Conservation (phyloP, 257 asterid genomes). For the Voacanga thouarsii region DNA sequence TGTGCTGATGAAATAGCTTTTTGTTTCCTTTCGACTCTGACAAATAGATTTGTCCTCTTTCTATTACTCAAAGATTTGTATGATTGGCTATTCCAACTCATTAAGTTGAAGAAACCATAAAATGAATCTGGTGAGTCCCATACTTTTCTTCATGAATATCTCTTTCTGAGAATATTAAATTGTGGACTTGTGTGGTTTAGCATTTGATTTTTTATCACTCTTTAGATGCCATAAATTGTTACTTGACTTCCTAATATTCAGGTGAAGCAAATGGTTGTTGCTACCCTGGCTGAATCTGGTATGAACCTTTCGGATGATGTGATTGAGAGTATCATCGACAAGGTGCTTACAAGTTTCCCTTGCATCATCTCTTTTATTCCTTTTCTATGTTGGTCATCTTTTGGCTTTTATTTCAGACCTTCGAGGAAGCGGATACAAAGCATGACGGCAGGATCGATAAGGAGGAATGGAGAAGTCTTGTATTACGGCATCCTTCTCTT, state of each 20-base stretch:
- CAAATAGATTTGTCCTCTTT: too few species aligned
- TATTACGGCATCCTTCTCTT: slow-evolving; percentile 88
- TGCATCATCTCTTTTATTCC: not conserved
- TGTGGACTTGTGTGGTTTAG: not conserved
- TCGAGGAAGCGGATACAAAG: slow-evolving; percentile 96
- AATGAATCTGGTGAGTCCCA: not conserved
- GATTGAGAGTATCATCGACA: slow-evolving; percentile 94
- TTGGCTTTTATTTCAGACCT: slow-evolving; percentile 52
- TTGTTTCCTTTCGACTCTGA: not conserved
- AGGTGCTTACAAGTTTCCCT: slow-evolving; percentile 42
- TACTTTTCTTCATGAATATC: not conserved
- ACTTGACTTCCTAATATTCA: slow-evolving; percentile 26
- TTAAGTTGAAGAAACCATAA: not conserved
- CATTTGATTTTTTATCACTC: too few species aligned
- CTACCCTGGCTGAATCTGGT: slow-evolving; percentile 96
- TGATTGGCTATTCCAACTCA: not conserved
- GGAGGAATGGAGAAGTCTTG: slow-evolving; percentile 94
- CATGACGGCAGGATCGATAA: slow-evolving; percentile 92
- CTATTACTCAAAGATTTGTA: too few species aligned
- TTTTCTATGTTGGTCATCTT: not conserved
- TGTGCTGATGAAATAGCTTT: not conserved
- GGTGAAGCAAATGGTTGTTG: slow-evolving; percentile 99
- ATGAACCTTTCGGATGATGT: slow-evolving; percentile 97
- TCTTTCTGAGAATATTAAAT: not conserved
- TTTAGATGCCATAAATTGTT: not conserved